A percentile compares a stretch with the other conserved stretches of the same genome.
Conservation (phyloP, 1,139 yeast genomes). For the Taiozyma sp. region DNA sequence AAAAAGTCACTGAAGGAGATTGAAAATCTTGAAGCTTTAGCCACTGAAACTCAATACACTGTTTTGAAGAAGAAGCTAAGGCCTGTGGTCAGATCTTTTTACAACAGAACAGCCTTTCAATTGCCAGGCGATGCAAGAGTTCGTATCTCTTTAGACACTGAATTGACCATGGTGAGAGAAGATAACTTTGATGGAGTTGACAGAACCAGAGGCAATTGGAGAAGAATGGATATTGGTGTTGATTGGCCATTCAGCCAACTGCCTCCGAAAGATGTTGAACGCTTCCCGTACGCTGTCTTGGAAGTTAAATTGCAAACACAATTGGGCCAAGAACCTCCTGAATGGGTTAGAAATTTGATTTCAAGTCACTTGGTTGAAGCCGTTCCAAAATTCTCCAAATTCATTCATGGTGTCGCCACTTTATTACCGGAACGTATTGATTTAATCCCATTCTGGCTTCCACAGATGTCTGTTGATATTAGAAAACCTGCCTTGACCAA, state of each 20-base stretch:
- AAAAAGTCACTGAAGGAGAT: constrained; percentile 84
- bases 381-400: constrained; percentile 95
- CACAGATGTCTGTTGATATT: constrained; percentile 97
- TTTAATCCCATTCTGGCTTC: constrained; percentile 93
- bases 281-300: constrained; percentile 95
- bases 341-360: constrained; percentile 92
- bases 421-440: constrained; percentile 77
- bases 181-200: constrained; percentile 93
- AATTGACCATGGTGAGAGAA: constrained; percentile 92
- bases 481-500: constrained; percentile 77
- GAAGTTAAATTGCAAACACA: constrained; percentile 97
- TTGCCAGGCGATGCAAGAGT: constrained; percentile 99
- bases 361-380: constrained; percentile 94
- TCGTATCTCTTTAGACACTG: constrained; percentile 95
- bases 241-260: constrained; percentile 92
- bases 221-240: constrained; percentile 97
- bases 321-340: constrained; percentile 97
- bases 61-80: constrained; percentile 78
- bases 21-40: constrained; percentile 86
- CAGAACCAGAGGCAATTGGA: constrained; percentile 92
- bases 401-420: constrained; percentile 92
- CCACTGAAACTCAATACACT: constrained; percentile 88
- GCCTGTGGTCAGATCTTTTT: constrained; percentile 94
- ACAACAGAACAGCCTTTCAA: constrained; percentile 97
- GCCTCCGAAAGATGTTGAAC: constrained; percentile 76